These are phyloP conservation scores for Trametes elegans DNA, from an alignment of 768 basidiomycete genomes.

Conservation along the genomic window DNA sequence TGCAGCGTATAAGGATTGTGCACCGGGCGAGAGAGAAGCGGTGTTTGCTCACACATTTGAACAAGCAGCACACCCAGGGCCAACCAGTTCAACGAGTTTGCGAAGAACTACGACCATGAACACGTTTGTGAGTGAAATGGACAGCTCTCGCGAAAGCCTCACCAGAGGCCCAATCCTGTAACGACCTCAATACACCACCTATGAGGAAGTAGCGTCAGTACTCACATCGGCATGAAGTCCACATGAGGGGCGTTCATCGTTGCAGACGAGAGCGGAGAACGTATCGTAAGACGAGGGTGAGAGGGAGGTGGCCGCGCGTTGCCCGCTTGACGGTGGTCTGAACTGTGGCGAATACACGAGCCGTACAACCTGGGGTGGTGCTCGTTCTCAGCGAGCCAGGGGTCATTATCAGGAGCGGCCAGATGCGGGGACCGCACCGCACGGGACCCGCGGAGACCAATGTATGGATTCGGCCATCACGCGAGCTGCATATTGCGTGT, in stretches of 20 bases:
- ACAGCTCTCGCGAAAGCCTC: background rate
- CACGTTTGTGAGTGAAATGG: background rate
- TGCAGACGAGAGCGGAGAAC: background rate
- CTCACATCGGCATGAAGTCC: constrained; percentile 4
- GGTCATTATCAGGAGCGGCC: too few species aligned
- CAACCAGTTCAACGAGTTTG: constrained; percentile 12
- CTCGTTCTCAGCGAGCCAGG: too few species aligned
- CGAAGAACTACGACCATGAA: background rate
- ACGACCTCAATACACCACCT: background rate
- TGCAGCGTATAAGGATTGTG: background rate
- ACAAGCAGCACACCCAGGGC: constrained; percentile 3
- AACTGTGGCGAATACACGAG: too few species aligned
- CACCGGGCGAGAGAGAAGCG: background rate
- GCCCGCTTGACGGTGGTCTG: too few species aligned
- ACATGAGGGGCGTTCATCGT: background rate
- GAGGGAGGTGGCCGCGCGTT: background rate
- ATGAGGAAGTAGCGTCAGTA: background rate
- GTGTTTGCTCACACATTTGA: constrained; percentile 6
- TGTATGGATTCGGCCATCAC: too few species aligned
- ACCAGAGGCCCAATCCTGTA: background rate
- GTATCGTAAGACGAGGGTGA: background rate
- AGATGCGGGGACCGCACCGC: too few species aligned
- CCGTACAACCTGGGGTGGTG: too few species aligned
- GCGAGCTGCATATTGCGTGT: too few species aligned
- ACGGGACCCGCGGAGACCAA: too few species aligned